phyloP scores from a whole-genome alignment of 2,329 filamentous ascomycete species.

The Aspergillus quadricinctus region DNA sequence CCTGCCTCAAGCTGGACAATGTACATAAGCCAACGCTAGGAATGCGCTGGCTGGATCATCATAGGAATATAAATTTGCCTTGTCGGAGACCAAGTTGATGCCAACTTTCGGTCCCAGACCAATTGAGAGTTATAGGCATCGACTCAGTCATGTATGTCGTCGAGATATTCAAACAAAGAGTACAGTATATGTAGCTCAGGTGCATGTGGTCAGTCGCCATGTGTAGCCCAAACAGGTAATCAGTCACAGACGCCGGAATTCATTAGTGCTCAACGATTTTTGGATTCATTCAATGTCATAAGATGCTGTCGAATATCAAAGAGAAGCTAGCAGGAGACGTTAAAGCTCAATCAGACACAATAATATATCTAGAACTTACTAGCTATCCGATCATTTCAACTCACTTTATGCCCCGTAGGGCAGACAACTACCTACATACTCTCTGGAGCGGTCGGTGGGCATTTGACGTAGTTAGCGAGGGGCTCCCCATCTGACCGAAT shows the following conservation, averaged over 20 bases:
- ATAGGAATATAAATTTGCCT: background rate
- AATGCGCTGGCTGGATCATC: background rate
- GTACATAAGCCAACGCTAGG: background rate
- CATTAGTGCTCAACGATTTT: background rate
- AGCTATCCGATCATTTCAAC: background rate
- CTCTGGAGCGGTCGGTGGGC: background rate
- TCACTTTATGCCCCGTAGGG: background rate
- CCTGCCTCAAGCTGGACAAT: background rate
- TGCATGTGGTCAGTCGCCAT: background rate
- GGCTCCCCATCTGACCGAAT: conserved; percentile 22
- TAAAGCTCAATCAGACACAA: background rate
- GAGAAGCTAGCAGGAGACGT: background rate
- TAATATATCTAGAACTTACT: background rate
- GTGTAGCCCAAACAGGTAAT: background rate
- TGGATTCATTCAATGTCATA: background rate
- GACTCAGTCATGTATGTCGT: background rate
- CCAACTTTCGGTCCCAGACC: background rate
- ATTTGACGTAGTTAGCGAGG: conserved; percentile 14
- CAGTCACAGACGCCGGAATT: background rate
- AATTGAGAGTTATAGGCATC: background rate
- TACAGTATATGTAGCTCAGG: background rate
- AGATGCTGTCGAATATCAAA: background rate
- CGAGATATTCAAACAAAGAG: background rate
- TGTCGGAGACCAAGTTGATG: background rate
- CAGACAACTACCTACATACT: background rate